Conservation (phyloP, 2,329 filamentous ascomycete species). For the Zasmidium cellare region DNA sequence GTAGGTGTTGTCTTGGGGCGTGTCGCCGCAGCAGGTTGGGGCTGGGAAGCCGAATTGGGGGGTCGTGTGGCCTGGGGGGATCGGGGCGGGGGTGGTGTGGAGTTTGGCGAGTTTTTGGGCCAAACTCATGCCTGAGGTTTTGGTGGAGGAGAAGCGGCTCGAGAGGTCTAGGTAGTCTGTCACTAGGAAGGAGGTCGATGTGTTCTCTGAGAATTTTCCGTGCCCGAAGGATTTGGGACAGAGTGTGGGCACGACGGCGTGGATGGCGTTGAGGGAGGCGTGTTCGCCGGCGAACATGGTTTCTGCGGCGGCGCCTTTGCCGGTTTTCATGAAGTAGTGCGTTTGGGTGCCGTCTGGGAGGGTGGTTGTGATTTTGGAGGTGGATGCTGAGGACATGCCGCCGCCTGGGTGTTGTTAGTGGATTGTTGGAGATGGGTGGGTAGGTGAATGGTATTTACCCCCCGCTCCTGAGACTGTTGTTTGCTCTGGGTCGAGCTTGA, state of each 20-base stretch:
- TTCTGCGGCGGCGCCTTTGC: constrained; percentile 58
- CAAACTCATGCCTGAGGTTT: constrained; percentile 53
- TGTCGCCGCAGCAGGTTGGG: constrained; percentile 82
- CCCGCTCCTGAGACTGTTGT: constrained; percentile 62
- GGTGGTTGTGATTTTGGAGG: constrained; percentile 58
- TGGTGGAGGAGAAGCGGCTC: constrained; percentile 29
- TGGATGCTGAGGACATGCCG: constrained; percentile 64
- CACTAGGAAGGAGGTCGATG: constrained; percentile 57
- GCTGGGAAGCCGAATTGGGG: constrained; percentile 82
- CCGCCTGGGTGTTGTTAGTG: constrained; percentile 44
- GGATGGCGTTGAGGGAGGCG: constrained; percentile 79
- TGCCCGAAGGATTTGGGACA: constrained; percentile 75
- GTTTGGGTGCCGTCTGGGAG: constrained; percentile 51
- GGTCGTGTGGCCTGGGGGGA: constrained; percentile 57
- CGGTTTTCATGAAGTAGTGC: constrained; percentile 73
- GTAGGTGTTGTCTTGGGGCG: constrained; percentile 76
- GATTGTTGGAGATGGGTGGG: background rate
- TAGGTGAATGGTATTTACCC: constrained; percentile 23
- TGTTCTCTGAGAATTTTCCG: constrained; percentile 55
- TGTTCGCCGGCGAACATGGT: constrained; percentile 80
- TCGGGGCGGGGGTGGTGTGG: constrained; percentile 73
- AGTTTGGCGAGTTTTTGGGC: constrained; percentile 76
- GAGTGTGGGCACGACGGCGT: constrained; percentile 68
- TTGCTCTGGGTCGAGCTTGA: constrained; percentile 57
- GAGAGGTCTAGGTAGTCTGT: constrained; percentile 79